These are phyloP conservation scores for Lophiostoma macrostomum DNA, from an alignment of 495 filamentous ascomycete genomes.

Conservation along the genomic window DNA sequence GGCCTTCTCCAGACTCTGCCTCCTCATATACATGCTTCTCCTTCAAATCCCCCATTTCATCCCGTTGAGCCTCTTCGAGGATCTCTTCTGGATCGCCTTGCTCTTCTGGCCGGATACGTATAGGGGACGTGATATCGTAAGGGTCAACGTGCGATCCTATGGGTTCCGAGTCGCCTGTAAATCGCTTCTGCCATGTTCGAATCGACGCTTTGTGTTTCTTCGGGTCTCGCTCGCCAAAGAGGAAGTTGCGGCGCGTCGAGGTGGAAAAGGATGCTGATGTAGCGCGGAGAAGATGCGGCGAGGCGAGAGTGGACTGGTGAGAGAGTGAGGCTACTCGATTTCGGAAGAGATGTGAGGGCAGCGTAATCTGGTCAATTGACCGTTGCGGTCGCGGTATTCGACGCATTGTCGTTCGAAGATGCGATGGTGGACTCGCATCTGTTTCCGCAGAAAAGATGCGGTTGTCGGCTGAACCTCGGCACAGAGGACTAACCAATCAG, in stretches of 20 bases:
- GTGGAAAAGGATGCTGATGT: constrained; percentile 22
- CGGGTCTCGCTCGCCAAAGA: constrained; percentile 14
- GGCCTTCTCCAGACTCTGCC: constrained; percentile 55
- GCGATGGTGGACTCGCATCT: background rate
- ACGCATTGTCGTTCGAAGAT: constrained; percentile 21
- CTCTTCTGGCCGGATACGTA: constrained; percentile 36
- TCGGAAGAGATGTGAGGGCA: background rate
- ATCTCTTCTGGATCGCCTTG: constrained; percentile 29
- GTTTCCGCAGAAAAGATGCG: constrained; percentile 5
- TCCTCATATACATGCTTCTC: constrained; percentile 49
- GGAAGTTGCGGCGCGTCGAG: background rate
- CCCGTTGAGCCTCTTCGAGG: constrained; percentile 15
- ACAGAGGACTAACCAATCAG: background rate
- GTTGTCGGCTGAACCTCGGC: background rate
- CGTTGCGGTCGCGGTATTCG: constrained; percentile 26
- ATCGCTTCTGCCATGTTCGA: constrained; percentile 29
- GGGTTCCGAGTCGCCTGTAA: constrained; percentile 23
- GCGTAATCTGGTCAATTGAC: constrained; percentile 21
- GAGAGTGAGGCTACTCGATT: background rate
- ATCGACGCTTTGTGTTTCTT: constrained; percentile 16
- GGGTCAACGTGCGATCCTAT: constrained; percentile 29
- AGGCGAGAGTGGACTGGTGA: background rate
- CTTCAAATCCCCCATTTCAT: background rate
- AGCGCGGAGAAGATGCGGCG: constrained; percentile 4
- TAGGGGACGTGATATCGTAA: constrained; percentile 23